Percentiles rank a stretch among this genome's conserved stretches.
These are phyloP conservation scores for Porphyra umbilicalis DNA, from an alignment of 31 red algal species.

Conservation along the genomic window DNA sequence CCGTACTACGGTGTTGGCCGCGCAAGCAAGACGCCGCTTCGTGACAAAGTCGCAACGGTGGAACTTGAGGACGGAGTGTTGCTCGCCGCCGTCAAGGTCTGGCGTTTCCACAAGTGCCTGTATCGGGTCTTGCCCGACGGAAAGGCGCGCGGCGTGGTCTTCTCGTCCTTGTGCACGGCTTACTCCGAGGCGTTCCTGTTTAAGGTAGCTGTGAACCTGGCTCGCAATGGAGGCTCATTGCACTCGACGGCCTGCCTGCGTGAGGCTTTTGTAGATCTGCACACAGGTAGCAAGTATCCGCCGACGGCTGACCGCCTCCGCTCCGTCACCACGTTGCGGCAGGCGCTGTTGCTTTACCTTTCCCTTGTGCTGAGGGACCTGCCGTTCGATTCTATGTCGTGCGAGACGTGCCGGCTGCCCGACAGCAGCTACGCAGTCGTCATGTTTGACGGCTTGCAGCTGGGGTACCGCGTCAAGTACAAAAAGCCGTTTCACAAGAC, in stretches of 20 bases:
- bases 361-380: not conserved
- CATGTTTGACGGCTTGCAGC: not conserved
- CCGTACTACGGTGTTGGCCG: not conserved
- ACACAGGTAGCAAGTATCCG: not conserved
- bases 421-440: not conserved
- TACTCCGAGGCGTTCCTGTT: too few relatives aligned
- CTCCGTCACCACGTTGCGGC: not conserved
- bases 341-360: not conserved
- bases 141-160: too few relatives aligned
- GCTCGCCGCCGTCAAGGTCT: not conserved
- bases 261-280: not conserved
- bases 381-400: not conserved
- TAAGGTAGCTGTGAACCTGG: too few relatives aligned
- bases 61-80: not conserved
- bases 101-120: too few relatives aligned
- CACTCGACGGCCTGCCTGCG: too few relatives aligned
- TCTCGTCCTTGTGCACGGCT: too few relatives aligned
- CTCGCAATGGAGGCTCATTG: too few relatives aligned
- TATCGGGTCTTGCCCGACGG: too few relatives aligned
- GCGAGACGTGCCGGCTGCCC: not conserved
- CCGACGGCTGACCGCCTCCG: not conserved
- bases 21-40: not conserved
- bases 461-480: not conserved
- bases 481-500: not conserved
- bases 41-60: not conserved